Percentiles rank a stretch among this genome's conserved stretches.
phyloP scores from a whole-genome alignment of 768 basidiomycete species.

The Agaricus blazei region DNA sequence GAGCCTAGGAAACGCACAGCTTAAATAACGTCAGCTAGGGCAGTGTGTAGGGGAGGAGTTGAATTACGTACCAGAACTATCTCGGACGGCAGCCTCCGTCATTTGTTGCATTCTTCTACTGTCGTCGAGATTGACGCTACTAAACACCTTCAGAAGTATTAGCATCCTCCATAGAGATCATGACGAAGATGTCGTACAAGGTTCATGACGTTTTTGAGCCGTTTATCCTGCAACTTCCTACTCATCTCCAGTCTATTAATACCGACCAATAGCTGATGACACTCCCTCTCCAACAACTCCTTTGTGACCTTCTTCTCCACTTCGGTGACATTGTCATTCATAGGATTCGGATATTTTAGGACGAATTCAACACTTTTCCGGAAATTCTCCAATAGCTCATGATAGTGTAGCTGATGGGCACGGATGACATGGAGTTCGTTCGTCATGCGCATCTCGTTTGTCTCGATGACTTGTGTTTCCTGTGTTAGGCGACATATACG shows the following conservation, averaged over 20 bases:
- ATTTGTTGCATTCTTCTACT: conserved; percentile 39
- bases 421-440: conserved; percentile 48
- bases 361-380: conserved; percentile 41
- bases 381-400: conserved; percentile 42
- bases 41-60: not conserved
- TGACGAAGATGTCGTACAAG: conserved; percentile 22
- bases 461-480: conserved; percentile 43
- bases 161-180: not conserved
- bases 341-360: conserved; percentile 34
- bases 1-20: not conserved
- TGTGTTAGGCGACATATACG: conserved; percentile 12
- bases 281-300: conserved; percentile 30
- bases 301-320: conserved; percentile 3
- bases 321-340: conserved; percentile 9
- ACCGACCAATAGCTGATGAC: conserved; percentile 33
- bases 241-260: conserved; percentile 36
- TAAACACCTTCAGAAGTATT: conserved; percentile 36
- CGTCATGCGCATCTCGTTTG: conserved; percentile 36
- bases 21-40: not conserved
- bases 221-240: conserved; percentile 28
- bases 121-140: conserved; percentile 45
- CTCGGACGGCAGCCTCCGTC: conserved; percentile 37
- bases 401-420: conserved; percentile 48
- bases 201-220: conserved; percentile 38
- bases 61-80: conserved; percentile 22